Evolutionary conservation across 495 filamentous ascomycete species (phyloP), one percentile per base, ranked within the genome.

Genomic region (Penicillium subrubescens): DNA sequence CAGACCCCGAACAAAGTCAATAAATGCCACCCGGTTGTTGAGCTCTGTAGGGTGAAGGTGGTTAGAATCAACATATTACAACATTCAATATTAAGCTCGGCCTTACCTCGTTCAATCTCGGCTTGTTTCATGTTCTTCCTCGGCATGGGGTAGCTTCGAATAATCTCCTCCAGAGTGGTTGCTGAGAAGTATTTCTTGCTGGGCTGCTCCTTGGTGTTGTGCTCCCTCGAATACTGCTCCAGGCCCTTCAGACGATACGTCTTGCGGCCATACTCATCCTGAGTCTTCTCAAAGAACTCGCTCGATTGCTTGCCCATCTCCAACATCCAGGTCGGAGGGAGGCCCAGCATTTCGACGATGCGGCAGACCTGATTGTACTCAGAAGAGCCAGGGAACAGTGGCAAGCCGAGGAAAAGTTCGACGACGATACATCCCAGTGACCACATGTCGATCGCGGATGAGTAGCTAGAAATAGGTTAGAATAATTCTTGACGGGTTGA

Each of bases 381-480:
- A 12, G 96, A 99, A 8, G 95, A 98, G 4, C 96, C 96, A 5
- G 96, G 95, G 80, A 99, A 99, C 5, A 99, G 76, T 31, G 96
- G 96, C 33, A 99, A 80, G 41, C 96, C 96, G 3, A 99, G 82
- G 82, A 99, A 99, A 4, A 99, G 85, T 75, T 99, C 96, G 31
- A 99, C 96, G 23, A 99, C 96, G 62, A 99, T 99, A 75, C 96
- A 99, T 31, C 96, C 96, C 50, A 99, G 81, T 11, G 96, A 99
- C 96, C 96, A 99, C 96, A 99, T 98, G 71, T 99, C 96, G 72
- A 99, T 99, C 19, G 96, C 95, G 35, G 96, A 97, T 8, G 95
- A 97, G 71, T 99, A 97, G n/a, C 87, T 89, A 63, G 25, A 43
- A 11, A 15, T 3, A 21, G 0, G 60, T 62, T 14, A 62, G 60